phyloP scores from a whole-genome alignment of 495 filamentous ascomycete genomes.

The Thermothielavioides terrestris region DNA sequence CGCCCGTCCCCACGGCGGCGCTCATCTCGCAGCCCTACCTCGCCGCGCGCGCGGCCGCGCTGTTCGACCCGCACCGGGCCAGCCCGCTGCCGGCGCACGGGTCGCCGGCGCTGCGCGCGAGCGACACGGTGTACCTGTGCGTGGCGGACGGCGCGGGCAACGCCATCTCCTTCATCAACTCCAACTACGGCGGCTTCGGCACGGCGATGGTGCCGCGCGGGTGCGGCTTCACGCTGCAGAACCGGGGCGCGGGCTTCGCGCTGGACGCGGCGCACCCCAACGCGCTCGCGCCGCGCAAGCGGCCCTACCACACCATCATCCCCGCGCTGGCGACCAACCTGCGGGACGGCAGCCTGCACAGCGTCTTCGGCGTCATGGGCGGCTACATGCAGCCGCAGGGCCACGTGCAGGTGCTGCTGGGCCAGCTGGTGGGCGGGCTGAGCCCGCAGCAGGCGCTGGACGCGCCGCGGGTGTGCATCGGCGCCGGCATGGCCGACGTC shows the following conservation, averaged over 20 bases:
- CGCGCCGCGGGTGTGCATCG: conserved; percentile 78
- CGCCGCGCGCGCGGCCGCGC: conserved; percentile 27
- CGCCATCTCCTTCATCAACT: conserved; percentile 93
- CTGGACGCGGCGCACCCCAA: conserved; percentile 66
- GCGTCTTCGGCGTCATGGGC: conserved; percentile 92
- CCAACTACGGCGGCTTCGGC: conserved; percentile 87
- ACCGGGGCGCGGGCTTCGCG: conserved; percentile 80
- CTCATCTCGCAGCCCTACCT: conserved; percentile 48
- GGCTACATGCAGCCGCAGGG: conserved; percentile 99
- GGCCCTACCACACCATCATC: conserved; percentile 97
- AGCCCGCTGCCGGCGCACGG: conserved; percentile 40
- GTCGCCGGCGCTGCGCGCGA: conserved; percentile 49
- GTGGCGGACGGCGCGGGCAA: conserved; percentile 74
- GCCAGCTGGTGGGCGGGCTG: conserved; percentile 77
- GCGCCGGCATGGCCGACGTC: conserved; percentile 53
- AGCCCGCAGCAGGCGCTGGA: conserved; percentile 86
- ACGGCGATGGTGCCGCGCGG: conserved; percentile 71
- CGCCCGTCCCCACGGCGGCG: conserved; percentile 53
- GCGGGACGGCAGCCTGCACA: conserved; percentile 61
- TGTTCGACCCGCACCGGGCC: conserved; percentile 29
- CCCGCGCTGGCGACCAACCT: conserved; percentile 78
- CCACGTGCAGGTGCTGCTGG: conserved; percentile 89
- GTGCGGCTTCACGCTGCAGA: conserved; percentile 90
- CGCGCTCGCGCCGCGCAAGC: conserved; percentile 65
- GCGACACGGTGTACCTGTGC: conserved; percentile 91